Evolutionary conservation across 2,329 filamentous ascomycete genomes (phyloP), one percentile per base, ranked within the genome.

Genomic region (Alternaria sp.): DNA sequence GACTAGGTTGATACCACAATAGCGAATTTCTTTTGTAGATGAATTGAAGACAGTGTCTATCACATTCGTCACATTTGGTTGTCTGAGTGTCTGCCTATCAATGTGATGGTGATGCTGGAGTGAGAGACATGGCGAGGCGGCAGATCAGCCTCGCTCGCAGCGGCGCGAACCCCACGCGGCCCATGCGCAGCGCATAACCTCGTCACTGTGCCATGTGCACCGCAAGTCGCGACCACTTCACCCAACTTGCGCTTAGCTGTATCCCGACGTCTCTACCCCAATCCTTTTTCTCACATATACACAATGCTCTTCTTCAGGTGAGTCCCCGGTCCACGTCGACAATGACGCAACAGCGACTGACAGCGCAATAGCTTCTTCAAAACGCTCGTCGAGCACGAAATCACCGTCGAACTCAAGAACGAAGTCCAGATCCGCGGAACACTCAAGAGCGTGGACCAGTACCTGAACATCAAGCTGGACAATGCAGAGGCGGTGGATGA

Each of bases 401-500:
- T 99, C 77, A 98, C 94, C 50, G 93, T 99, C 79, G 96, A 99
- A 85, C 92, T 99, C 81, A 99, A 99, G 84, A 99, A 99, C 81
- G 96, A 99, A 83, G 97, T 99, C 73, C 93, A 94, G 79, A 96
- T 99, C 80, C 92, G 93, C 74, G 96, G 96, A 70, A 96, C 91
- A 36, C 87, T 99, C 71, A 99, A 98, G 86, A 96, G 92, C 77
- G 95, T 99, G 71, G 96, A 99, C 80, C 96, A 98, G 84, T 99
- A 97, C 83, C 89, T 99, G 77, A 99, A 99, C 84, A 97, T 99
- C 84, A 98, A 98, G 85, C 89, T 99, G 54, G 96, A 99, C 77
- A 93, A 97, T 77, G 96, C 98, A 65, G 87, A 90, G 67, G 95
- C 98, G 30, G 87, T 97, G 25, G 94, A 99, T 71, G 93, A 98